Evolutionary conservation across 1,284 basidiomycete species (phyloP), one percentile per base, ranked within the genome.

Genomic region (Puccinia coronata): DNA sequence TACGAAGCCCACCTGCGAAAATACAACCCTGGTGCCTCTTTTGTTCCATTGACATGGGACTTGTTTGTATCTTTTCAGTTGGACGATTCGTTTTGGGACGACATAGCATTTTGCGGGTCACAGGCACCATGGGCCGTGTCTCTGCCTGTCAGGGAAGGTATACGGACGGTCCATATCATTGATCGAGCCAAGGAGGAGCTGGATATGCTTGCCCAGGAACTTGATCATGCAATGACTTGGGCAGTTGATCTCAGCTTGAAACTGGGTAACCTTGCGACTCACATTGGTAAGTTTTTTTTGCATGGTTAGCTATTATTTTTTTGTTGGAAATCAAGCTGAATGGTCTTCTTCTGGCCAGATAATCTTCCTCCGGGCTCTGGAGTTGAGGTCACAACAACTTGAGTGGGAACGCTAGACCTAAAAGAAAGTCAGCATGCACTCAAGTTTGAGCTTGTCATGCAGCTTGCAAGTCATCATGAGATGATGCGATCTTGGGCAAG

Each of bases 401-500:
- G 28, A 49, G n/a, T 69, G 3, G 41, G 41, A 14, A 69, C 41
- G 9, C 41, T 69, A 14, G 67, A 69, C n/a, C 1, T 5, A 14
- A 39, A 69, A 14, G 49, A 39, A 16, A 6, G 41, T 0, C 41
- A 69, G 41, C n/a, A 69, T 23, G 67, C 39, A 3, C 41, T 69
- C 4, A 69, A 51, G n/a, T 49, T 47, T 20, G 47, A 69, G n/a
- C 23, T 69, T n/a, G 28, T 12, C 47, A 16, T 49, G 0, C 67
- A 69, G 25, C 67, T 28, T 6, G n/a, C 41, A 23, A 43, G 49
- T 1, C 67, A 69, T 49, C 67, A 69, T 25, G 41, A 69, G 1
- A 49, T 69, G 67, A 69, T 69, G 67, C 67, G 23, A 16, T 6
- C 18, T n/a, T 67, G 63, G 63, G 36, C 36, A 9, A n/a, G 36